Evolutionary conservation across 2,329 filamentous ascomycete genomes (phyloP).

Genomic region (Colletotrichum sp.): DNA sequence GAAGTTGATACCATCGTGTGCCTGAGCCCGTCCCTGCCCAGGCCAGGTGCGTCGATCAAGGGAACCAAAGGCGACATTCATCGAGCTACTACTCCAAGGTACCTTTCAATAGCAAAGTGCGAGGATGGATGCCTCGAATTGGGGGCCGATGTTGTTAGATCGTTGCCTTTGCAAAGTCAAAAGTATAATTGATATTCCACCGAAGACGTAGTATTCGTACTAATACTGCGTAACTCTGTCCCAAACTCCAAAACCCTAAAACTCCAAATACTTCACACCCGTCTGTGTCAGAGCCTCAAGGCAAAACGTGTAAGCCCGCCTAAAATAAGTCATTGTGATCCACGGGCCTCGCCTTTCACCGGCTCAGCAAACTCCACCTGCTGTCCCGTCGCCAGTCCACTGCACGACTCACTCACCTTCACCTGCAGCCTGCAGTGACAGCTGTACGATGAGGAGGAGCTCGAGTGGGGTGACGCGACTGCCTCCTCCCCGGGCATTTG

Average conservation of each 20-base stretch:
- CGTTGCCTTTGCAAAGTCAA: neutral
- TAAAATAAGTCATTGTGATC: conserved; percentile 6
- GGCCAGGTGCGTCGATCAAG: neutral
- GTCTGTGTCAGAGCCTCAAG: conserved; percentile 9
- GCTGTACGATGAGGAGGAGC: conserved; percentile 6
- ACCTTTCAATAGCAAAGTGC: neutral
- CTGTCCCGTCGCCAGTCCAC: neutral
- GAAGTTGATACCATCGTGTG: neutral
- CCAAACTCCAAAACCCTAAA: neutral
- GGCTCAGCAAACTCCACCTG: neutral
- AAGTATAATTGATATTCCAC: neutral
- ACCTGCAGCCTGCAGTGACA: neutral
- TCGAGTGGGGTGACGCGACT: neutral
- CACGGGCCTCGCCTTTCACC: neutral
- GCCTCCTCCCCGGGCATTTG: neutral
- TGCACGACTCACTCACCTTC: neutral
- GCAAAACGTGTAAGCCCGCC: neutral
- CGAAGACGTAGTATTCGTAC: neutral
- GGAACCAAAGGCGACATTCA: neutral
- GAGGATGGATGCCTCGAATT: neutral
- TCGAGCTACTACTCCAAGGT: neutral
- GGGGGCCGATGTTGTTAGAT: neutral
- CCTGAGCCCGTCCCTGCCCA: neutral
- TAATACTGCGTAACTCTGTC: neutral
- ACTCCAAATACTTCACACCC: neutral